A percentile compares a stretch with the other conserved stretches of the same genome.
These are phyloP conservation scores for Glebionis coronaria DNA, from an alignment of 129 eudicot species.

Conservation along the genomic window DNA sequence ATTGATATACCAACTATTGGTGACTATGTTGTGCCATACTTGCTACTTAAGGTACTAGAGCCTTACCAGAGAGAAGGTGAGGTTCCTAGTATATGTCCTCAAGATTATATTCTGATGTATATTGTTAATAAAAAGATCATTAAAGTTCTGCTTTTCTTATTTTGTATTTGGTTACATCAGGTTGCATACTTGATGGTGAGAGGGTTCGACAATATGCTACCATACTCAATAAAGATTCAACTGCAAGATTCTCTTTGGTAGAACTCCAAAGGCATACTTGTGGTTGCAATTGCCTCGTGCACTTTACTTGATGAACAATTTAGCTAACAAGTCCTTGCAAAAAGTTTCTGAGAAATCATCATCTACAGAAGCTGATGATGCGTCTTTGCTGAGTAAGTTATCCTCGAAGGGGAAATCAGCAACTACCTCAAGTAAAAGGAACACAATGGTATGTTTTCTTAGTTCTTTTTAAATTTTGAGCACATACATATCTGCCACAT, in stretches of 20 bases:
- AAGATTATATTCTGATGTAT: no score
- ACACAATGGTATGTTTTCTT: conserved; percentile 55
- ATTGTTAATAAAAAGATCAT: no score
- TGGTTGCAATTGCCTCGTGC: conserved; percentile 94
- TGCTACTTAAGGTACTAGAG: no score
- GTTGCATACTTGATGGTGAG: no score
- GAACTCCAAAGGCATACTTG: conserved; percentile 80
- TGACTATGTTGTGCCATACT: no score
- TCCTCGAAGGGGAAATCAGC: conserved; percentile 67
- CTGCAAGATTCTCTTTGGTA: conserved; percentile 49
- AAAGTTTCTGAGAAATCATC: conserved; percentile 37
- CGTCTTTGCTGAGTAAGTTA: conserved; percentile 66
- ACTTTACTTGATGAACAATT: conserved; percentile 69
- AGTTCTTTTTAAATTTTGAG: conserved; percentile 6
- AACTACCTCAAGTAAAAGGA: conserved; percentile 40
- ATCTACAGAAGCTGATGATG: conserved; percentile 60
- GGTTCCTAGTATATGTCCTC: no score
- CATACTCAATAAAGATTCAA: no score
- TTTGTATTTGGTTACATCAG: no score
- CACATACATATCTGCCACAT: neutral
- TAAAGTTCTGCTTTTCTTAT: no score
- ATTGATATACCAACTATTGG: no score
- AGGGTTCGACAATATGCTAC: no score
- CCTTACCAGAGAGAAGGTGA: no score
- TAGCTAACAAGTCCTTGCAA: conserved; percentile 54